Percentiles rank a stretch among this genome's conserved stretches.
Evolutionary conservation across 1,284 basidiomycete genomes (phyloP).

Genomic region (Ceratobasidium sp.): DNA sequence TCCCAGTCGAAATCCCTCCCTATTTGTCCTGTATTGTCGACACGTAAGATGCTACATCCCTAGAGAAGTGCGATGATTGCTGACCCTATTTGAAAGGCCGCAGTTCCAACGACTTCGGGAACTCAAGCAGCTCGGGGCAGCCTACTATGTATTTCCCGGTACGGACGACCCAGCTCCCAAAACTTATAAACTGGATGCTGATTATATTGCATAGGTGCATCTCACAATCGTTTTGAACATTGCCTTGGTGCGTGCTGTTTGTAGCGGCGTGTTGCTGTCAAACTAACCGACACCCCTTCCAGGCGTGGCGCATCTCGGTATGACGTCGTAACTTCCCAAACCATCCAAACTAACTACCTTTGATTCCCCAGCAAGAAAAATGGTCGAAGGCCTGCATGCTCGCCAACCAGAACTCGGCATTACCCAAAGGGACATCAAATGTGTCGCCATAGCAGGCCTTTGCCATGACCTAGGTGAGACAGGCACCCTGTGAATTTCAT

Average conservation of each 20-base stretch:
- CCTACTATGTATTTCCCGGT: slow-evolving; percentile 75
- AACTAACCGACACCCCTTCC: slow-evolving; percentile 6
- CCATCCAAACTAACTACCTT: neutral
- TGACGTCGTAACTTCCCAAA: neutral
- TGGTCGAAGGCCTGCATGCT: slow-evolving; percentile 69
- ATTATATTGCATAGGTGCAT: slow-evolving; percentile 59
- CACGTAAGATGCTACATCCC: slow-evolving; percentile 58
- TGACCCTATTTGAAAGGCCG: slow-evolving; percentile 59
- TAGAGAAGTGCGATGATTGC: neutral
- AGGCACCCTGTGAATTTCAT: neutral
- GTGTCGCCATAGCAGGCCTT: slow-evolving; percentile 76
- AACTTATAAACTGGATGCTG: slow-evolving; percentile 46
- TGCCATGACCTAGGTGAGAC: slow-evolving; percentile 71
- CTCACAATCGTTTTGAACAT: slow-evolving; percentile 85
- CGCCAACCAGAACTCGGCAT: slow-evolving; percentile 73
- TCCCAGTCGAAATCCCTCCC: slow-evolving; percentile 51
- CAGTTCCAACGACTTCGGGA: slow-evolving; percentile 80
- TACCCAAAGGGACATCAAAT: slow-evolving; percentile 72
- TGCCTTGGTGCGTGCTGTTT: slow-evolving; percentile 67
- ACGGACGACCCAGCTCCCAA: neutral
- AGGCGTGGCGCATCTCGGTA: slow-evolving; percentile 77
- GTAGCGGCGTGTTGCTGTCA: slow-evolving; percentile 1
- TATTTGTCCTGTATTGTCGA: slow-evolving; percentile 62
- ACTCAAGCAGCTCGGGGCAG: slow-evolving; percentile 82
- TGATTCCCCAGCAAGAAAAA: slow-evolving; percentile 59